phyloP scores from a whole-genome alignment of 1,284 basidiomycete genomes.

The Rhodotorula sp. region DNA sequence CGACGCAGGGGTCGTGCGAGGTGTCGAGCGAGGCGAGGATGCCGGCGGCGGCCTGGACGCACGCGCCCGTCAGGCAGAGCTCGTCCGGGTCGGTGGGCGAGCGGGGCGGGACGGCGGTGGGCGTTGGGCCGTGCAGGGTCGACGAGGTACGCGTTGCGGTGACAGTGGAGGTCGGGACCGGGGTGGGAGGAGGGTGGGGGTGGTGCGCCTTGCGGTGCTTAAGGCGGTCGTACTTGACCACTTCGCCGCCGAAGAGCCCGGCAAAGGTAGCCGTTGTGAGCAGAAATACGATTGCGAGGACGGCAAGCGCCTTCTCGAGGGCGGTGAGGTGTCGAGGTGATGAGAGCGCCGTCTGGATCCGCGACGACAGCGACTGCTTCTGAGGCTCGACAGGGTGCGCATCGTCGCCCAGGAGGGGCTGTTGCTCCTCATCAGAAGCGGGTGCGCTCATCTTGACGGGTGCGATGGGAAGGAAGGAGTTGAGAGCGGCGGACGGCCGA shows the following conservation, averaged over 20 bases:
- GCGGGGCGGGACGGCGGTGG: conserved; percentile 46
- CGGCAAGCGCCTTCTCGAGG: conserved; percentile 79
- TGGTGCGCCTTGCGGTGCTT: conserved; percentile 45
- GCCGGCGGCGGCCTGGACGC: conserved; percentile 78
- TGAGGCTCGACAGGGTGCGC: background rate
- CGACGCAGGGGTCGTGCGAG: conserved; percentile 56
- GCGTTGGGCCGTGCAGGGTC: conserved; percentile 36
- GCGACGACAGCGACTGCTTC: background rate
- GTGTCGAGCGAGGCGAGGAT: conserved; percentile 80
- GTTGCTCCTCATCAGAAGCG: conserved; percentile 12
- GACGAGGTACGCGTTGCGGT: conserved; percentile 45
- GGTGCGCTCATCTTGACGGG: background rate
- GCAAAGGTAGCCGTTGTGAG: conserved; percentile 82
- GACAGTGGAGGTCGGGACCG: conserved; percentile 45
- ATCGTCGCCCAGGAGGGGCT: conserved; percentile 12
- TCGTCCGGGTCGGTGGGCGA: conserved; percentile 52
- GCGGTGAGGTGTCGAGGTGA: conserved; percentile 71
- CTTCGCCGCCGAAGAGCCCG: conserved; percentile 85
- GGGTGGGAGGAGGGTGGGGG: conserved; percentile 18
- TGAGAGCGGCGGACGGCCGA: background rate
- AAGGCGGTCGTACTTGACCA: conserved; percentile 63
- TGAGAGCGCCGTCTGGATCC: conserved; percentile 25
- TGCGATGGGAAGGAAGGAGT: background rate
- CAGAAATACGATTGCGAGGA: conserved; percentile 72
- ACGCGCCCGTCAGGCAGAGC: conserved; percentile 74